Percentiles rank a stretch among this genome's conserved stretches.
Conservation (phyloP, 164 flowering plant species). For the Berberis thunbergii region DNA sequence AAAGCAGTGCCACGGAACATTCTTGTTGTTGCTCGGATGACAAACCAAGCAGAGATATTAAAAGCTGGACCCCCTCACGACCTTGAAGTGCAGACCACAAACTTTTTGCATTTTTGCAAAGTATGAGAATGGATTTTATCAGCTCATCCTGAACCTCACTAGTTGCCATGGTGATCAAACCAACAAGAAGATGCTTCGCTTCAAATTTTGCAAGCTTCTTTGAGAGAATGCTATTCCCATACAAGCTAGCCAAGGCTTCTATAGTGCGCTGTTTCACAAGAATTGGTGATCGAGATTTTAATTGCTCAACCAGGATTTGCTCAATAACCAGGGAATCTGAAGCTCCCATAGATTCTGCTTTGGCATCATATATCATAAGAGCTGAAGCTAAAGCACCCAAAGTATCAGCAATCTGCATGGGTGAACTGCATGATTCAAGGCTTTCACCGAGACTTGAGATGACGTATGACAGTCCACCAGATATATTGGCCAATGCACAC, state of each 20-base stretch:
- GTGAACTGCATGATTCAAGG: constrained; percentile 88
- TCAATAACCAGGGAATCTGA: constrained; percentile 79
- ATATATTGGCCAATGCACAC: constrained; percentile 98
- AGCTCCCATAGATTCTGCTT: constrained; percentile 68
- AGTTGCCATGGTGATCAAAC: constrained; percentile 93
- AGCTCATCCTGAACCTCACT: constrained; percentile 90
- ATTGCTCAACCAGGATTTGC: constrained; percentile 67
- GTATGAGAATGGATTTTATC: constrained; percentile 59
- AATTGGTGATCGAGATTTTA: constrained; percentile 67
- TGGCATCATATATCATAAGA: constrained; percentile 92
- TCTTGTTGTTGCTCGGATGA: constrained; percentile 99
- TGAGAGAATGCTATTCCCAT: constrained; percentile 70
- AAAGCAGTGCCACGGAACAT: constrained; percentile 89
- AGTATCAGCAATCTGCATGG: constrained; percentile 91
- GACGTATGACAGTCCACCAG: constrained; percentile 95
- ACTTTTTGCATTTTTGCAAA: constrained; percentile 71
- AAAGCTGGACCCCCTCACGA: constrained; percentile 94
- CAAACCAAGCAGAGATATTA: constrained; percentile 97
- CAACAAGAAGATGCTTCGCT: constrained; percentile 86
- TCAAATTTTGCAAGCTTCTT: constrained; percentile 64
- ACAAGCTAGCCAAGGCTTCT: constrained; percentile 97
- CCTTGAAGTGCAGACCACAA: constrained; percentile 95
- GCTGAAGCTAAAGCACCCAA: constrained; percentile 99
- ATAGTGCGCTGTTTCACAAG: constrained; percentile 93
- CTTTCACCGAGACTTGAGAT: constrained; percentile 97